Conservation (phyloP, 768 basidiomycete species). For the Mycena haematopus region DNA sequence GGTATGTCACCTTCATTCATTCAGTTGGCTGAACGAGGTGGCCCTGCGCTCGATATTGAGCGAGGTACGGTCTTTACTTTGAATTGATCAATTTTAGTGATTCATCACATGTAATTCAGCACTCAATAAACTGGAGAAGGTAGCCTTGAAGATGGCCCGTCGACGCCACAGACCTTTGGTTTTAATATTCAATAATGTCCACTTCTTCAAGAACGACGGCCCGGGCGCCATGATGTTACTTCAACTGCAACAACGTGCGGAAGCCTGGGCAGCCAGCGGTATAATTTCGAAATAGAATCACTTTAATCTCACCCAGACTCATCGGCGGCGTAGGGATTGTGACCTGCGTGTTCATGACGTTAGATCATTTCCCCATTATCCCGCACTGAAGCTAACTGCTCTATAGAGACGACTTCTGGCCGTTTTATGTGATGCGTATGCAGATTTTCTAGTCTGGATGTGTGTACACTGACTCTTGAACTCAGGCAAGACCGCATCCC, state of each 20-base stretch:
- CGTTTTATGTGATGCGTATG: slow-evolving; percentile 70
- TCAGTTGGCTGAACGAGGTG: slow-evolving; percentile 50
- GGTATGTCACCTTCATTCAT: background rate
- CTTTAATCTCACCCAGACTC: slow-evolving; percentile 7
- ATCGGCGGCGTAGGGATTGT: slow-evolving; percentile 58
- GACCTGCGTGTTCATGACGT: slow-evolving; percentile 83
- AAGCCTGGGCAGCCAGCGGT: slow-evolving; percentile 86
- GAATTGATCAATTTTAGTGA: background rate
- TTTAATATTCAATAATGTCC: slow-evolving; percentile 81
- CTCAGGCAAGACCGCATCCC: slow-evolving; percentile 69
- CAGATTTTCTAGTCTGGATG: slow-evolving; percentile 25
- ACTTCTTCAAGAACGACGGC: slow-evolving; percentile 79
- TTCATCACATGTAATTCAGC: slow-evolving; percentile 49
- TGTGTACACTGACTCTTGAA: slow-evolving; percentile 15
- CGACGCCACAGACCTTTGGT: slow-evolving; percentile 72
- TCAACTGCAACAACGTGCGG: slow-evolving; percentile 86
- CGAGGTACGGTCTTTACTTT: slow-evolving; percentile 53
- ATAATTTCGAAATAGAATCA: slow-evolving; percentile 31
- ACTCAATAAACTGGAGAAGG: slow-evolving; percentile 85
- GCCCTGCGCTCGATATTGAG: slow-evolving; percentile 82
- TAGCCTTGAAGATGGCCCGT: slow-evolving; percentile 69
- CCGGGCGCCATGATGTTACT: slow-evolving; percentile 80
- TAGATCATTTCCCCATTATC: slow-evolving; percentile 33
- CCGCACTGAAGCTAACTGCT: slow-evolving; percentile 20
- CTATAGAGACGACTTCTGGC: slow-evolving; percentile 84